These are phyloP conservation scores for Akanthomyces muscarius DNA, from an alignment of 2,329 filamentous ascomycete genomes.

Conservation along the genomic window DNA sequence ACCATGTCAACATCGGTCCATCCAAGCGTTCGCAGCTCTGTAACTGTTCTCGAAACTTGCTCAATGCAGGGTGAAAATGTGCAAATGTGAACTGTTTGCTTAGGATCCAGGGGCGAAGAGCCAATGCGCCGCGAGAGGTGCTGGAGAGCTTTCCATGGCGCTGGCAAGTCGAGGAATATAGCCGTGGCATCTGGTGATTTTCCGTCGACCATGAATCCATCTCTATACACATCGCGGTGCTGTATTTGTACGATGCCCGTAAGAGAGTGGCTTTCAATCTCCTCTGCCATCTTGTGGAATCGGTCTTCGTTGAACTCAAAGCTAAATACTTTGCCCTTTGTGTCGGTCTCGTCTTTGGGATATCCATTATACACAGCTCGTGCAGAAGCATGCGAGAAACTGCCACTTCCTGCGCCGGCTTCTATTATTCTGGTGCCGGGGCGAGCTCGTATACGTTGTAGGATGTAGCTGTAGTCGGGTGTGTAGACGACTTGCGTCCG, in stretches of 20 bases:
- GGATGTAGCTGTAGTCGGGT: conserved; percentile 79
- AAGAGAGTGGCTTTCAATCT: conserved; percentile 65
- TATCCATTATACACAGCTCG: conserved; percentile 74
- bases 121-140: conserved; percentile 63
- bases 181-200: conserved; percentile 62
- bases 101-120: conserved; percentile 64
- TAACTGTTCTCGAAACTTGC: conserved; percentile 84
- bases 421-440: conserved; percentile 74
- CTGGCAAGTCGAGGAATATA: conserved; percentile 76
- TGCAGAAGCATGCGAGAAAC: conserved; percentile 75
- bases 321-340: conserved; percentile 69
- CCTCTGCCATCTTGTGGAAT: conserved; percentile 63
- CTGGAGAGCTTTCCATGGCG: conserved; percentile 74
- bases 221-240: conserved; percentile 73
- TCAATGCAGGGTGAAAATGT: conserved; percentile 97
- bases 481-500: conserved; percentile 85
- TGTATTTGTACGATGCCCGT: conserved; percentile 65
- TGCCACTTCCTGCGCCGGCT: conserved; percentile 76
- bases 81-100: conserved; percentile 73
- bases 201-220: conserved; percentile 63
- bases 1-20: conserved; percentile 96
- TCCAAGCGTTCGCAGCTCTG: conserved; percentile 71
- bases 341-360: conserved; percentile 40
- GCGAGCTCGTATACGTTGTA: conserved; percentile 69
- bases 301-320: conserved; percentile 77